Evolutionary conservation across 805 yeast species (phyloP).

Genomic region (Starmerella apis): DNA sequence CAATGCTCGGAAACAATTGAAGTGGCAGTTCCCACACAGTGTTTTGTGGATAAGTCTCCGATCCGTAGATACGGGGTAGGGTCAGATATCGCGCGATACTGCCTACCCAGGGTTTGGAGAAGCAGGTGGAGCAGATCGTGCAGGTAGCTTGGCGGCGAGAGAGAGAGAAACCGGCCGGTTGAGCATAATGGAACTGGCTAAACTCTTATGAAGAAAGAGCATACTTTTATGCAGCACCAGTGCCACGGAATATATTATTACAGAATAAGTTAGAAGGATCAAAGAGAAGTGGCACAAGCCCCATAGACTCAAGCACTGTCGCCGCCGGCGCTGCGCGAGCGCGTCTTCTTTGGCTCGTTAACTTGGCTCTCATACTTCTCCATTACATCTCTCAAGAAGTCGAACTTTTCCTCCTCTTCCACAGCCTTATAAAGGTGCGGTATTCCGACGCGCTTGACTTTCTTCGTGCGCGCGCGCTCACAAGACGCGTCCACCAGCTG

Average conservation of each 20-base stretch:
- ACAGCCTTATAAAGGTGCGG: conserved; percentile 78
- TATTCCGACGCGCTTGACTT: conserved; percentile 71
- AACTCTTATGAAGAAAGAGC: no score
- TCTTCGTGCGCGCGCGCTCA: conserved; percentile 60
- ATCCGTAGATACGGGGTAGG: background rate
- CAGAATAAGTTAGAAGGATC: conserved; percentile 1
- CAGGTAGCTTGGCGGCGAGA: background rate
- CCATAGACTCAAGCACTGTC: background rate
- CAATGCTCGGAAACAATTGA: background rate
- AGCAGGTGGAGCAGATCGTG: background rate
- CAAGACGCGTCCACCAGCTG: conserved; percentile 77
- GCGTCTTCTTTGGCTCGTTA: conserved; percentile 22
- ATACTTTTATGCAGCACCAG: background rate
- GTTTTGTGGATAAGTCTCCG: background rate
- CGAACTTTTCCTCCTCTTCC: conserved; percentile 78
- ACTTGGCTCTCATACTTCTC: conserved; percentile 43
- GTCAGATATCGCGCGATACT: background rate
- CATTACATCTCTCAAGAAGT: conserved; percentile 72
- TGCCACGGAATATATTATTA: background rate
- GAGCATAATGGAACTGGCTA: background rate
- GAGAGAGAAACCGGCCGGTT: background rate
- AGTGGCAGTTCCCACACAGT: background rate
- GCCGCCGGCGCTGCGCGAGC: conserved; percentile 3
- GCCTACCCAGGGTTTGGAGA: background rate
- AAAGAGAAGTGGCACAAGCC: background rate